These are phyloP conservation scores for Stipa capillata DNA, from an alignment of 176 grass and related monocot species.

Conservation along the genomic window DNA sequence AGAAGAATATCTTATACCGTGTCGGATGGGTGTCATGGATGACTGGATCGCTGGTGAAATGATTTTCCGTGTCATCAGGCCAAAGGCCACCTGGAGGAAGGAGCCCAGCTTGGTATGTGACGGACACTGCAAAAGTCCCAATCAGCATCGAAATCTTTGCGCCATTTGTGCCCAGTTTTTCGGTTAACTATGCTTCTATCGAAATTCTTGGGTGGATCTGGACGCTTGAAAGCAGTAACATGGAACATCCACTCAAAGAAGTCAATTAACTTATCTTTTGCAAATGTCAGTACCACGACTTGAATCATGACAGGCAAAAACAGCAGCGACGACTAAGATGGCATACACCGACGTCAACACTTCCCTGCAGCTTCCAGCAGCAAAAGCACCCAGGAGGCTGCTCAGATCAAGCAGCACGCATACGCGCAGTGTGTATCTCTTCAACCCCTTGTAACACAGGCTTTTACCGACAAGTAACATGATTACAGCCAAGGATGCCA, in stretches of 20 bases:
- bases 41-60: constrained; percentile 26
- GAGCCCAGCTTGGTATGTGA: not conserved
- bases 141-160: constrained; percentile 43
- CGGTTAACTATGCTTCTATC: not conserved
- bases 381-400: constrained; percentile 50
- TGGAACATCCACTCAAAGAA: not conserved
- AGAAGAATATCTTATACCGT: constrained; percentile 37
- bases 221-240: not conserved
- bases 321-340: constrained; percentile 24
- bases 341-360: constrained; percentile 24
- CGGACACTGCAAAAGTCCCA: constrained; percentile 15
- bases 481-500: not conserved
- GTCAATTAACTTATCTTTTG: constrained; percentile 11
- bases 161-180: too few relatives aligned
- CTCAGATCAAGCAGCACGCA: constrained; percentile 28
- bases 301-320: constrained; percentile 24
- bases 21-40: constrained; percentile 19
- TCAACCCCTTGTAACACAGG: not conserved
- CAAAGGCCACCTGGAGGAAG: not conserved
- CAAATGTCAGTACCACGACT: constrained; percentile 25
- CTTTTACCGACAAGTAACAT: not conserved
- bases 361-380: constrained; percentile 34
- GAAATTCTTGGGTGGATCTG: not conserved
- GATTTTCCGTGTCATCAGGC: not conserved
- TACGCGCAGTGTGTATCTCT: not conserved